Base-by-base conservation (phyloP, 768 basidiomycete genomes). In the Termitomyces sp. region DNA sequence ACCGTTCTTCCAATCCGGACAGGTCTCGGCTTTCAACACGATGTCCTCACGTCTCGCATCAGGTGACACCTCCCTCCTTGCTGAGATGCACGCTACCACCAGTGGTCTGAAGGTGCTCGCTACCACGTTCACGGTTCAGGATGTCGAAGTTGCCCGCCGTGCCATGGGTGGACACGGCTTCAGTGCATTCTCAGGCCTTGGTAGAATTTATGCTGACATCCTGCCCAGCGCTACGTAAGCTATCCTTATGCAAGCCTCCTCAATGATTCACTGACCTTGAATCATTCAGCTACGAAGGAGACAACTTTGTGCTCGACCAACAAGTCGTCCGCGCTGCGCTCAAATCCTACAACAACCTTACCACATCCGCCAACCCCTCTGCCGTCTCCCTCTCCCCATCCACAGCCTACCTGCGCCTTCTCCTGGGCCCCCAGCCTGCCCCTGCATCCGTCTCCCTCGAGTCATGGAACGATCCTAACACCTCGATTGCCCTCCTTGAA, bases 101-200 rank as follows among this genome's bases (percentile, higher is more conserved):
- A 84, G 83, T 62, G 87, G 83, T 0, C 71, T 90, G 22, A 91
- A 91, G 65, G 74, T 81, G 3, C 73, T 86, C 30, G 80, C 78
- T 3, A 77, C 80, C 1, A 74, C 77, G 0, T 65, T 73, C n/a
- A 71, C 74, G 5, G 75, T 82, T 2, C 75, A 75, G 34, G 85
- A 85, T 58, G 62, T 88, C 12, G 88, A 89, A 66, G 77, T 73
- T 6, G 83, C 85, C 3, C 78, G 87, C 8, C 77, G 86, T 15
- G 78, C 85, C 0, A 80, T 90, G 78, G 89, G 88, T 49, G 88
- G 88, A 3, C 88, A 91, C 66, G 88, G 89, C 0, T 89, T 80
- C 67, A 87, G 86, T 60, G 78, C 75, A 0, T 87, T 84, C 59
- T 74, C 84, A 0, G 88, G 87, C 3, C 73, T 90, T 1, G 87